Evolutionary conservation across 1,284 basidiomycete genomes (phyloP).

Genomic region (Puccinia horiana): DNA sequence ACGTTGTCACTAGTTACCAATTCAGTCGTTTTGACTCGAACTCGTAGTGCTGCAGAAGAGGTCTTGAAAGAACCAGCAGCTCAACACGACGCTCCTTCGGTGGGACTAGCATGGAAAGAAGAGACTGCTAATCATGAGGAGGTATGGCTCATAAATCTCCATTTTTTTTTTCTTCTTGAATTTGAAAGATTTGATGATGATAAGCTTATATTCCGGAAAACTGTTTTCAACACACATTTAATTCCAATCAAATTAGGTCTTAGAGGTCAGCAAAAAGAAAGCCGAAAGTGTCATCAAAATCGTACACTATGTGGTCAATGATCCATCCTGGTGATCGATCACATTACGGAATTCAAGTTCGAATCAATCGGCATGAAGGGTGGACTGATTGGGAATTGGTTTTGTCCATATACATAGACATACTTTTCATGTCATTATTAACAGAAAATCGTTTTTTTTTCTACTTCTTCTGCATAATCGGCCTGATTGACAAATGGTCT

Average conservation of each 20-base stretch:
- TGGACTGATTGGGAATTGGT: not conserved
- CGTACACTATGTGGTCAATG: conserved; percentile 41
- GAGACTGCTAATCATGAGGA: conserved; percentile 49
- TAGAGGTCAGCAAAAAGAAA: conserved; percentile 38
- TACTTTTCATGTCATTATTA: too few relatives aligned
- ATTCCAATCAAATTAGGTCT: conserved; percentile 12
- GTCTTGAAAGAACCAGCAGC: conserved; percentile 39
- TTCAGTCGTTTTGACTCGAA: conserved; percentile 54
- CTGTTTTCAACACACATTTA: not conserved
- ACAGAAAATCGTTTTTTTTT: too few relatives aligned
- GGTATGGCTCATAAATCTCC: not conserved
- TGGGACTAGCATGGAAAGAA: conserved; percentile 34
- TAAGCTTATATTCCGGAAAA: not conserved
- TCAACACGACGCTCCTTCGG: not conserved
- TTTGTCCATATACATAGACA: not conserved
- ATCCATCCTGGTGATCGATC: conserved; percentile 25
- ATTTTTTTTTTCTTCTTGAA: not conserved
- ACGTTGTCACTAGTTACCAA: conserved; percentile 56
- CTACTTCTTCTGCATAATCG: too few relatives aligned
- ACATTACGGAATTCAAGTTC: too few relatives aligned
- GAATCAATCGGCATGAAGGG: not conserved
- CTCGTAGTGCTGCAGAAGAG: conserved; percentile 51
- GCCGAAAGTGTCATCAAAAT: conserved; percentile 26
- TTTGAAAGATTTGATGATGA: too few relatives aligned
- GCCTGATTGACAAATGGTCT: too few relatives aligned